Evolutionary conservation across 1,284 basidiomycete species (phyloP).

Genomic region (Apiotrichum brassicae): DNA sequence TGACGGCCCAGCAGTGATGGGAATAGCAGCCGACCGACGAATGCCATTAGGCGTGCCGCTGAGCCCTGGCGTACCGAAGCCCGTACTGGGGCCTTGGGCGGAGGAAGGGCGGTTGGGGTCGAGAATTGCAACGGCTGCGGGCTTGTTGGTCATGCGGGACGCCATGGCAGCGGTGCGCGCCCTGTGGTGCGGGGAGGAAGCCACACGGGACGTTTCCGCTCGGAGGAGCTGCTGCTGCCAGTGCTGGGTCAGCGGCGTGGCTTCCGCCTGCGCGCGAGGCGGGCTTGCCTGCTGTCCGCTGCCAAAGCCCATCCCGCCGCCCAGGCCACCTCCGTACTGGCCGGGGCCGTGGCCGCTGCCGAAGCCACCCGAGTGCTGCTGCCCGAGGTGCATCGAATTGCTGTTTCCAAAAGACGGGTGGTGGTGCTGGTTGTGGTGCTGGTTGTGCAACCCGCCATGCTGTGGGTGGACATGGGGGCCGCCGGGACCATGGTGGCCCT

Average conservation of each 20-base stretch:
- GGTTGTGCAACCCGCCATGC: conserved; percentile 15
- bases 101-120: conserved; percentile 40
- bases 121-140: conserved; percentile 47
- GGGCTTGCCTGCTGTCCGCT: conserved; percentile 30
- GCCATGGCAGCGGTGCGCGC: conserved; percentile 54
- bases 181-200: conserved; percentile 53
- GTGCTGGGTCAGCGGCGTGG: conserved; percentile 32
- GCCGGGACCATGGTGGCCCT: conserved; percentile 16
- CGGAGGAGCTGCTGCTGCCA: conserved; percentile 48
- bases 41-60: conserved; percentile 42
- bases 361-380: conserved; percentile 20
- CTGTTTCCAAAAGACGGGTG: conserved; percentile 28
- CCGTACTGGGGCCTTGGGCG: conserved; percentile 1
- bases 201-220: conserved; percentile 49
- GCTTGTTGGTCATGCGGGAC: conserved; percentile 51
- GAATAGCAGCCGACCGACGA: conserved; percentile 23
- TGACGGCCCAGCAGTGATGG: conserved; percentile 9
- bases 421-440: conserved; percentile 22
- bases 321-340: conserved; percentile 21
- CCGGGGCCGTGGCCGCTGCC: conserved; percentile 18
- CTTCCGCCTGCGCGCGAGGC: conserved; percentile 30
- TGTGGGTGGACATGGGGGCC: conserved; percentile 12
- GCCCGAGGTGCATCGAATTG: conserved; percentile 23
- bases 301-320: conserved; percentile 23
- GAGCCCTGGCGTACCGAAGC: conserved; percentile 6